phyloP scores from a whole-genome alignment of 2,329 filamentous ascomycete genomes.

The Cordyceps farinosa region DNA sequence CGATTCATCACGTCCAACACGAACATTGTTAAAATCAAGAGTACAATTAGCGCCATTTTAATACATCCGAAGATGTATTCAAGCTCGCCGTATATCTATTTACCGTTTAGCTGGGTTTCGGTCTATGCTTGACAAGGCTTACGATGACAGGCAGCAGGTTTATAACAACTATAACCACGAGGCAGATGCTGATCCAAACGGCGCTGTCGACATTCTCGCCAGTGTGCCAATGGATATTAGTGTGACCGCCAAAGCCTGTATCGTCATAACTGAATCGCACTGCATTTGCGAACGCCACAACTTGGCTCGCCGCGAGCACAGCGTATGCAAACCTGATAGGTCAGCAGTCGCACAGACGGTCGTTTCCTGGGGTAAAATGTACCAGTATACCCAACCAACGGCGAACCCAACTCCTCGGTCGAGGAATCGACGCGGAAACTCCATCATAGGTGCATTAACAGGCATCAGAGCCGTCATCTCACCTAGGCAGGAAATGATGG shows the following conservation, averaged over 20 bases:
- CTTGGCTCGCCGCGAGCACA: slow-evolving; percentile 34
- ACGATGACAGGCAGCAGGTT: slow-evolving; percentile 38
- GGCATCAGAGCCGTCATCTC: slow-evolving; percentile 39
- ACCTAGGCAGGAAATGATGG: slow-evolving; percentile 41
- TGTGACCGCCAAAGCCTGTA: slow-evolving; percentile 24
- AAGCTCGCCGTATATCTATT: slow-evolving; percentile 32
- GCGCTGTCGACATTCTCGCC: slow-evolving; percentile 34
- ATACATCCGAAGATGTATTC: slow-evolving; percentile 37
- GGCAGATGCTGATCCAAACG: slow-evolving; percentile 36
- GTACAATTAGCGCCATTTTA: slow-evolving; percentile 35
- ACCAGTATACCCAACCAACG: slow-evolving; percentile 39
- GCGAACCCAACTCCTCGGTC: slow-evolving; percentile 37
- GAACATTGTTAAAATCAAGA: slow-evolving; percentile 36
- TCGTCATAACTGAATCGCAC: slow-evolving; percentile 37
- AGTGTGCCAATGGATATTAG: slow-evolving; percentile 30
- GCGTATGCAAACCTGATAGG: slow-evolving; percentile 35
- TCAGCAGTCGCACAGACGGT: background rate
- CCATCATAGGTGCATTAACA: slow-evolving; percentile 37
- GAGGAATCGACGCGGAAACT: slow-evolving; percentile 36
- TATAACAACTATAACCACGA: slow-evolving; percentile 32
- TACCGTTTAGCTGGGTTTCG: background rate
- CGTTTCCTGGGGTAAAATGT: slow-evolving; percentile 1
- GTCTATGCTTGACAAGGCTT: slow-evolving; percentile 19
- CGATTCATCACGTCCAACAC: slow-evolving; percentile 35
- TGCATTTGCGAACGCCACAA: slow-evolving; percentile 34